Conservation (phyloP, 768 basidiomycete species). For the Lentinula lateritia region DNA sequence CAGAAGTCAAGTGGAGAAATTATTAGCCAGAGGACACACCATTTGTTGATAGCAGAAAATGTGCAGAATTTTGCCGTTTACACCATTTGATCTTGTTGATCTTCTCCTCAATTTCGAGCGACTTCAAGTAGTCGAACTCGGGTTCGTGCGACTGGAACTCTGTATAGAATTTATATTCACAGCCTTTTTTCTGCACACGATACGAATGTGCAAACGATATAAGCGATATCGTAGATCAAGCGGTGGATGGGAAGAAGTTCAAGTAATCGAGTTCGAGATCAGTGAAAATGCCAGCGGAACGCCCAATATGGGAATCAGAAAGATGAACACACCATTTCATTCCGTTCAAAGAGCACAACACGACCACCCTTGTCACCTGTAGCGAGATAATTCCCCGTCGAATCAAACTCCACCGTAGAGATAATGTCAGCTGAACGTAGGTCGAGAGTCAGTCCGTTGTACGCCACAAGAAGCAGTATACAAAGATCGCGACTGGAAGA, state of each 20-base stretch:
- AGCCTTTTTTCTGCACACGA: slow-evolving; percentile 88
- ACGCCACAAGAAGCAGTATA: not conserved
- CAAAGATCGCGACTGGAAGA: slow-evolving; percentile 14
- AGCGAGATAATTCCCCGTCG: slow-evolving; percentile 98
- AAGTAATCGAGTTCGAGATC: slow-evolving; percentile 26
- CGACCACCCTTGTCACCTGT: slow-evolving; percentile 99
- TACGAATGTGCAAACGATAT: slow-evolving; percentile 6
- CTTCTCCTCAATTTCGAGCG: slow-evolving; percentile 99
- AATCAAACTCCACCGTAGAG: slow-evolving; percentile 99
- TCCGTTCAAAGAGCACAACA: slow-evolving; percentile 97
- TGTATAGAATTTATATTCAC: slow-evolving; percentile 99
- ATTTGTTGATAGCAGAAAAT: slow-evolving; percentile 95
- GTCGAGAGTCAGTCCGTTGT: slow-evolving; percentile 15
- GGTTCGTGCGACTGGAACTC: slow-evolving; percentile 99
- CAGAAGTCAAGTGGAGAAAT: slow-evolving; percentile 9
- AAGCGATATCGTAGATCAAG: slow-evolving; percentile 10
- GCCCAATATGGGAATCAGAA: slow-evolving; percentile 9
- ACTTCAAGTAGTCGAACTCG: slow-evolving; percentile 99
- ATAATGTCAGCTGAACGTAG: slow-evolving; percentile 90
- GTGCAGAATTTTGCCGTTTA: slow-evolving; percentile 94
- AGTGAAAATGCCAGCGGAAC: slow-evolving; percentile 16
- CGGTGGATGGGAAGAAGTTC: slow-evolving; percentile 11
- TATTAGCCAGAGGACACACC: slow-evolving; percentile 44
- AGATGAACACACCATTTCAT: slow-evolving; percentile 75
- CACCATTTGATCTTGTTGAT: slow-evolving; percentile 99